Conservation (phyloP, 139 green algal genomes). For the Diplosphaera chodatii region DNA sequence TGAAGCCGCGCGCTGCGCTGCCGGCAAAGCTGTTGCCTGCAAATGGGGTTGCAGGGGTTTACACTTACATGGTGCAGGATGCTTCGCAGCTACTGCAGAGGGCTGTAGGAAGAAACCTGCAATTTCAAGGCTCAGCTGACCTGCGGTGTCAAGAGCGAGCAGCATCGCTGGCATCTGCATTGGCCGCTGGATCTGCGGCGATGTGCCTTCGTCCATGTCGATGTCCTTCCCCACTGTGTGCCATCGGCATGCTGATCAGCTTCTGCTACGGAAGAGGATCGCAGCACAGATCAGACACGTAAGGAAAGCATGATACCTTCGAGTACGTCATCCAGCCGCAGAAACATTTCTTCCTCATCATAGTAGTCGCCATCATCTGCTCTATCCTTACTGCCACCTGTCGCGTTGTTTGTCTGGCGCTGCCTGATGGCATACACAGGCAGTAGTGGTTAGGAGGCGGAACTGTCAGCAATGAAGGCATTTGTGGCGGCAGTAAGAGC, state of each 20-base stretch:
- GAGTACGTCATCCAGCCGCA: slow-evolving; percentile 38
- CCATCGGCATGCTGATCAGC: too few species aligned
- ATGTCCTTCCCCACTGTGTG: slow-evolving; percentile 40
- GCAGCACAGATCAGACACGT: too few species aligned
- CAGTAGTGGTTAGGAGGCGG: too few species aligned
- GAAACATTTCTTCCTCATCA: slow-evolving; percentile 53
- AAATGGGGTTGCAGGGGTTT: neutral
- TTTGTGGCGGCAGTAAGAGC: neutral
- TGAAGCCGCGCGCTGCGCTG: slow-evolving; percentile 42
- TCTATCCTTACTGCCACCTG: neutral
- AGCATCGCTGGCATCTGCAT: slow-evolving; percentile 42
- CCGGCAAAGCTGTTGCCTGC: slow-evolving; percentile 18
- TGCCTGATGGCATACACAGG: too few species aligned
- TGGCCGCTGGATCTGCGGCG: neutral
- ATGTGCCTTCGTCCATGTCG: slow-evolving; percentile 46
- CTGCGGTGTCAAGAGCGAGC: slow-evolving; percentile 54
- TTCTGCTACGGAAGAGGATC: too few species aligned
- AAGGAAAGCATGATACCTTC: too few species aligned
- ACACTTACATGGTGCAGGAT: neutral
- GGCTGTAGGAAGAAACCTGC: too few species aligned
- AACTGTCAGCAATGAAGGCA: neutral
- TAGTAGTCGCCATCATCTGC: slow-evolving; percentile 22
- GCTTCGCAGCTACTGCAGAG: too few species aligned
- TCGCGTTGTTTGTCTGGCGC: slow-evolving; percentile 9
- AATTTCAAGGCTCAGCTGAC: slow-evolving; percentile 54